Evolutionary conservation across 2,329 filamentous ascomycete genomes (phyloP).

Genomic region (Colletotrichum sp.): DNA sequence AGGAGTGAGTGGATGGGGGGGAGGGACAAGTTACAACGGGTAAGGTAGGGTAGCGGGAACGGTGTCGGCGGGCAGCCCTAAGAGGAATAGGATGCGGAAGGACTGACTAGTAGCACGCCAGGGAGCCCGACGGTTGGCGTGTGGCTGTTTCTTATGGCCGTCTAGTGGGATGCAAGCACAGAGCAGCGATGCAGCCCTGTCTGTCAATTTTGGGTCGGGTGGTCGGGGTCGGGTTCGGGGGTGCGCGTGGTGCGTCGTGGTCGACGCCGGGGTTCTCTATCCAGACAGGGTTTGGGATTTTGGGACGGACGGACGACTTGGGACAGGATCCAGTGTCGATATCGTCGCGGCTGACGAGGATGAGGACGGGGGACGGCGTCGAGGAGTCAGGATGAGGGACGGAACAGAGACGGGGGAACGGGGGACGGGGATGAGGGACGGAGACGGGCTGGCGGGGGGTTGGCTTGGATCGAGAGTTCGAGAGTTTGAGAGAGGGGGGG

Average conservation of each 20-base stretch:
- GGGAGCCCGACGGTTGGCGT: constrained; percentile 1
- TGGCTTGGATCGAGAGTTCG: constrained; percentile 4
- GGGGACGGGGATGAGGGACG: neutral
- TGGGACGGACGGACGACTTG: neutral
- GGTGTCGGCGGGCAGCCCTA: constrained; percentile 13
- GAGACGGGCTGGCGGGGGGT: neutral
- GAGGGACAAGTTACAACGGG: neutral
- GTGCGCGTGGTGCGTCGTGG: neutral
- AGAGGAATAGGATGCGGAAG: constrained; percentile 15
- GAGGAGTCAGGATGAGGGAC: neutral
- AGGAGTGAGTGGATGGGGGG: neutral
- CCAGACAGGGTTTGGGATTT: neutral
- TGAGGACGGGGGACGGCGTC: neutral
- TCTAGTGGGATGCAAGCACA: constrained; percentile 11
- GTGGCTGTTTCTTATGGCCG: constrained; percentile 4
- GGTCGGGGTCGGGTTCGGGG: neutral
- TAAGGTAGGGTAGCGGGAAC: neutral
- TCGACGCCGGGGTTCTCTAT: neutral
- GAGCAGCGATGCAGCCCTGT: constrained; percentile 16
- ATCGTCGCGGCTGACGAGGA: neutral
- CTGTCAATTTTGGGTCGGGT: neutral
- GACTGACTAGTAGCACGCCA: constrained; percentile 11
- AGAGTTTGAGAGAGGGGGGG: neutral
- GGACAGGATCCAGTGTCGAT: neutral
- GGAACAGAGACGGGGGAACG: neutral